Base-by-base conservation (phyloP, 441 rosid species). In the Pelargonium australe region DNA sequence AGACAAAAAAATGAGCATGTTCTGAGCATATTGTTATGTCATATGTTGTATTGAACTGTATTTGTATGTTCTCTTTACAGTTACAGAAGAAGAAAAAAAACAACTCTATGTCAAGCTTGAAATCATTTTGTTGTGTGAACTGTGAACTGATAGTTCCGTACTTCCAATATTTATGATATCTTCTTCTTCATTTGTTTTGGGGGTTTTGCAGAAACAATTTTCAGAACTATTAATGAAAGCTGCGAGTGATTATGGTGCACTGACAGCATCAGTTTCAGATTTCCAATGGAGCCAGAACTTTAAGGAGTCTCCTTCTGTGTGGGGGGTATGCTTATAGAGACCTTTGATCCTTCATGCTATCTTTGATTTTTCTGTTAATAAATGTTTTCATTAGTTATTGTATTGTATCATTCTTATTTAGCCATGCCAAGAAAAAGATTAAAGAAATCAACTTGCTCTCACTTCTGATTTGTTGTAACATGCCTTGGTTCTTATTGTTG, bases 211-310 rank as follows among this genome's bases (percentile, higher is more conserved):
- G 97, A 95, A 95, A 82, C 97, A 95, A 88, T 95, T 95, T 72
- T 95, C 97, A 0, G 99, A 91, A 71, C 79, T 95, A 72, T 82
- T 95, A 74, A 91, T 87, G 96, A 91, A 89, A 75, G 99, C 99
- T 9, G 99, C 99, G 2, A 81, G 99, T 76, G 99, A 95, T 76
- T 95, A 95, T 75, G 96, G 96, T 64, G 86, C 92, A 63, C 81
- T 95, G 85, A 91, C 99, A 70, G 90, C 97, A 25, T 89, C 99
- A 10, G 94, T 84, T 44, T 68, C 90, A 34, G 99, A 95, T 82
- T 91, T 95, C 75, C 96, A 90, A 20, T 95, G 99, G 99, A 95
- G 90, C 80, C 95, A 86, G 74, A 91, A 89, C 85, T 95, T 95
- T 76, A 95, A 85, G 85, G 99, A 95, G 75, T 80, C 97, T 80